A percentile compares a stretch with the other conserved stretches of the same genome.
Conservation (phyloP, 108 stramenopile genomes). For the Cyclostephanos invisitatus region DNA sequence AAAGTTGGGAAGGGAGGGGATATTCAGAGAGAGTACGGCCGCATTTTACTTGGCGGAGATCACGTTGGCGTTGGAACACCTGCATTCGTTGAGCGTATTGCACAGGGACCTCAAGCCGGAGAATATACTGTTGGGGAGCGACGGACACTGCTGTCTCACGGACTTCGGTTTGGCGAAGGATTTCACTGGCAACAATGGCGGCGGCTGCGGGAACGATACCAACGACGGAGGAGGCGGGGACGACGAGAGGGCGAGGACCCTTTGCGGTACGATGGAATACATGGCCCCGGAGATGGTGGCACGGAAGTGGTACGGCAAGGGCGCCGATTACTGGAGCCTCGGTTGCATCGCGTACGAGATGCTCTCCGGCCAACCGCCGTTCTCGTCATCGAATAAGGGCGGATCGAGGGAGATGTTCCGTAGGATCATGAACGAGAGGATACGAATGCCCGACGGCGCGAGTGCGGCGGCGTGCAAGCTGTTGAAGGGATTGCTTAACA, state of each 20-base stretch:
- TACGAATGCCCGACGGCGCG: conserved; percentile 89
- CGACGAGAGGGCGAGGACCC: conserved; percentile 66
- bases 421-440: conserved; percentile 93
- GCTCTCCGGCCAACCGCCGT: conserved; percentile 94
- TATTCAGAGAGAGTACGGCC: conserved; percentile 80
- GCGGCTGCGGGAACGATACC: conserved; percentile 51
- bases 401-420: conserved; percentile 92
- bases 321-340: conserved; percentile 97
- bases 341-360: conserved; percentile 97
- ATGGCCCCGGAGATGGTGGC: conserved; percentile 96
- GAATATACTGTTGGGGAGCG: conserved; percentile 87
- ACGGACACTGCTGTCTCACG: conserved; percentile 93
- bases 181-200: conserved; percentile 55
- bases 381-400: conserved; percentile 68
- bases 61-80: conserved; percentile 90
- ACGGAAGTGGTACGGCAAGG: conserved; percentile 93
- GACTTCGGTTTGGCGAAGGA: conserved; percentile 98
- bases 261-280: conserved; percentile 90
- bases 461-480: conserved; percentile 80
- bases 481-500: conserved; percentile 91
- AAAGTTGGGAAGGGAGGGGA: conserved; percentile 79
- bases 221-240: conserved; percentile 56
- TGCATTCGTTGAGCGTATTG: conserved; percentile 89
- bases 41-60: conserved; percentile 97
- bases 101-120: conserved; percentile 97